These are phyloP conservation scores for Fusarium beomiforme DNA, from an alignment of 2,329 filamentous ascomycete species.

Conservation along the genomic window DNA sequence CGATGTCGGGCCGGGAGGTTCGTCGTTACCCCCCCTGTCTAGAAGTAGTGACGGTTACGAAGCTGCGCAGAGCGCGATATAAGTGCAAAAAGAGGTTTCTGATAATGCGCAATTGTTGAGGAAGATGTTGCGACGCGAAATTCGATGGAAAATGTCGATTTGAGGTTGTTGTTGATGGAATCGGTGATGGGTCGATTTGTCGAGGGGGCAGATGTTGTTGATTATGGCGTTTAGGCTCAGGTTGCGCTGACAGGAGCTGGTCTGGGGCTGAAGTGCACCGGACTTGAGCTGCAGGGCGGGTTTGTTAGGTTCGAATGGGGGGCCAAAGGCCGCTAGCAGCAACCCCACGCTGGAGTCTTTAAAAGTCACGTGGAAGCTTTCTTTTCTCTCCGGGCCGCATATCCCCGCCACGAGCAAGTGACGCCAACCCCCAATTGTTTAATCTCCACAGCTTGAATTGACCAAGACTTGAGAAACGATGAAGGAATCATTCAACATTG, in stretches of 20 bases:
- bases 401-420: constrained; percentile 10
- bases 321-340: constrained; percentile 16
- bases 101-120: constrained; percentile 28
- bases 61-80: constrained; percentile 27
- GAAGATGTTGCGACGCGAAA: constrained; percentile 35
- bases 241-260: constrained; percentile 16
- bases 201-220: constrained; percentile 38
- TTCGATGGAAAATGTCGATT: constrained; percentile 45
- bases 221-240: constrained; percentile 36
- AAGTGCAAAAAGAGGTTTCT: constrained; percentile 18
- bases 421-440: neutral
- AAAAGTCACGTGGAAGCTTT: neutral
- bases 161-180: constrained; percentile 43
- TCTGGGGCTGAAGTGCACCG: constrained; percentile 10
- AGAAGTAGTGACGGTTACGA: constrained; percentile 24
- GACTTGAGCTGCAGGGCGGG: constrained; percentile 3
- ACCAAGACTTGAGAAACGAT: neutral
- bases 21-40: constrained; percentile 42
- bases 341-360: constrained; percentile 3
- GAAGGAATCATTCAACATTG: neutral
- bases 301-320: constrained; percentile 19
- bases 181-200: constrained; percentile 34
- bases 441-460: neutral
- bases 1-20: constrained; percentile 40
- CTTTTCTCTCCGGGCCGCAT: neutral